phyloP scores from a whole-genome alignment of 2,329 filamentous ascomycete species.

The Pyricularia pennisetigena region DNA sequence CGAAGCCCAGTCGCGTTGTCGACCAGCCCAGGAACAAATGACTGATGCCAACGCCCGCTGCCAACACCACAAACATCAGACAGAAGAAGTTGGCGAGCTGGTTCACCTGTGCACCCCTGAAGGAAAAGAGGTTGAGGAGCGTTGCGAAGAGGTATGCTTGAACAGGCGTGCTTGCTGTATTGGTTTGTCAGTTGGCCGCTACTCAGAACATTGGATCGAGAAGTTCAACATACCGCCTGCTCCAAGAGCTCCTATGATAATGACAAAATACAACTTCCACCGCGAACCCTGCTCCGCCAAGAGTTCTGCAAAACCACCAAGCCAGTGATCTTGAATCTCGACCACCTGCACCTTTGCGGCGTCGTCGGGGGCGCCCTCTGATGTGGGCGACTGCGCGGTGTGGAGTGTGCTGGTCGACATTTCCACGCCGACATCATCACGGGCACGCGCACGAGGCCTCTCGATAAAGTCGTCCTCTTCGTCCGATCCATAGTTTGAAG shows the following conservation, averaged over 20 bases:
- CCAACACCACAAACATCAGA: slow-evolving; percentile 52
- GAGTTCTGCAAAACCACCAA: slow-evolving; percentile 40
- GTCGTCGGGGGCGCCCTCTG: slow-evolving; percentile 17
- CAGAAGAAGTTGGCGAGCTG: slow-evolving; percentile 47
- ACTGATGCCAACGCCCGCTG: slow-evolving; percentile 38
- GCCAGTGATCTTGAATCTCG: slow-evolving; percentile 24
- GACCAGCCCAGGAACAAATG: slow-evolving; percentile 41
- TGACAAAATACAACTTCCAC: slow-evolving; percentile 37
- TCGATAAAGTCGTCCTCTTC: background rate
- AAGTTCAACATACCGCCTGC: slow-evolving; percentile 16
- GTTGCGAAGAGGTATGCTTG: slow-evolving; percentile 47
- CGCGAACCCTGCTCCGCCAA: slow-evolving; percentile 41
- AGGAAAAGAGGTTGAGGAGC: slow-evolving; percentile 39
- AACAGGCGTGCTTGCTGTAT: slow-evolving; percentile 21
- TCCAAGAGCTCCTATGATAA: slow-evolving; percentile 30
- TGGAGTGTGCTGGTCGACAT: slow-evolving; percentile 9
- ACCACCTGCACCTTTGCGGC: slow-evolving; percentile 12
- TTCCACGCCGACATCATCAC: slow-evolving; percentile 22
- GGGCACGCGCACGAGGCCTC: slow-evolving; percentile 20
- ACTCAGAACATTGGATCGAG: background rate
- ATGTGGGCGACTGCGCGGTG: slow-evolving; percentile 26
- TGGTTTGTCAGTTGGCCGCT: slow-evolving; percentile 11
- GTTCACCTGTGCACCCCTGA: slow-evolving; percentile 19
- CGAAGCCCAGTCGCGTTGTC: slow-evolving; percentile 34
- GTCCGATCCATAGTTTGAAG: background rate